phyloP scores from a whole-genome alignment of 106 monocot species.

The Cymbidium sinense region DNA sequence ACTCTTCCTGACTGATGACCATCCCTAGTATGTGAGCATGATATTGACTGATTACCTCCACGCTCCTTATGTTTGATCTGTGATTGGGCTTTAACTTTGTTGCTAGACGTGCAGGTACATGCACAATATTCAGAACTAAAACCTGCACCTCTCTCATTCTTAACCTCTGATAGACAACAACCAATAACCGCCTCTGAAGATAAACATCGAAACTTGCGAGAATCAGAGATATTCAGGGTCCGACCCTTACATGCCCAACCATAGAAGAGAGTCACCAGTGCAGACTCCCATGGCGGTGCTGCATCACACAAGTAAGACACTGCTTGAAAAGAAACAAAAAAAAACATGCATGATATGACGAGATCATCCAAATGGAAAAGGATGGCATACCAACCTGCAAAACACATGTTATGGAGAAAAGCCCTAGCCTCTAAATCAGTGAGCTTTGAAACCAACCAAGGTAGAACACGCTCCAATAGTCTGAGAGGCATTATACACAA shows the following conservation, averaged over 20 bases:
- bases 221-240: conserved; percentile 35
- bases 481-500: conserved; percentile 94
- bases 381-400: conserved; percentile 58
- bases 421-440: conserved; percentile 63
- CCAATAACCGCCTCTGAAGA: conserved; percentile 23
- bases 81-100: conserved; percentile 4
- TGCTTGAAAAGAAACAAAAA: neutral
- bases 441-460: conserved; percentile 82
- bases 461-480: conserved; percentile 85
- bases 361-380: neutral
- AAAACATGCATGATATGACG: neutral
- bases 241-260: conserved; percentile 98
- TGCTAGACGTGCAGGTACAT: conserved; percentile 33
- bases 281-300: conserved; percentile 70
- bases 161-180: conserved; percentile 18
- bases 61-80: conserved; percentile 6
- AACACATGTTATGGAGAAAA: conserved; percentile 78
- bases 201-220: conserved; percentile 58
- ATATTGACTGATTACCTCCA: conserved; percentile 24
- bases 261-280: conserved; percentile 85
- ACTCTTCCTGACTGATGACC: conserved; percentile 11
- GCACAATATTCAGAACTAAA: conserved; percentile 27
- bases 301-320: conserved; percentile 10
- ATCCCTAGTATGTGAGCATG: conserved; percentile 17
- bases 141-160: conserved; percentile 28